These are phyloP conservation scores for Alloteropsis semialata DNA, from an alignment of 176 grass and related monocot species.

Conservation along the genomic window DNA sequence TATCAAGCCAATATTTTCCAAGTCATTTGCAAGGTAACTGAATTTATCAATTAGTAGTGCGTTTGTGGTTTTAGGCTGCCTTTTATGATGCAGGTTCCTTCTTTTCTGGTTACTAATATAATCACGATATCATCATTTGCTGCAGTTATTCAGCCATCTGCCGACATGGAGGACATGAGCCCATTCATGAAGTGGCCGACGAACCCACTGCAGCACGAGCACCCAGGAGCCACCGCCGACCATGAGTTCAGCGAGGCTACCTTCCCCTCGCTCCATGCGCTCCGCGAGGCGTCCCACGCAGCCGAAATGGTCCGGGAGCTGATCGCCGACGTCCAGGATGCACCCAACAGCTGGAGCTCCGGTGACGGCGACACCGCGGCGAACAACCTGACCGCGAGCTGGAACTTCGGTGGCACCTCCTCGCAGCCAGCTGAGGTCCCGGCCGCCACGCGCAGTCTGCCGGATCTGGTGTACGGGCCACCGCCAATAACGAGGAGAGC, in stretches of 20 bases:
- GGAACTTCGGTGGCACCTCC: conserved; percentile 31
- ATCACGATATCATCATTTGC: background rate
- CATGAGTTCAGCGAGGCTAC: background rate
- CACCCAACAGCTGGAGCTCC: conserved; percentile 26
- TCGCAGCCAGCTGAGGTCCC: background rate
- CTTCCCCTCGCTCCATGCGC: conserved; percentile 38
- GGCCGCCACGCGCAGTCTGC: background rate
- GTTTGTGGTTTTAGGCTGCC: background rate
- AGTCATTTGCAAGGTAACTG: conserved; percentile 13
- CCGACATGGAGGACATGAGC: conserved; percentile 30
- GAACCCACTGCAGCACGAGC: conserved; percentile 26
- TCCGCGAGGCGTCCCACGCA: conserved; percentile 14
- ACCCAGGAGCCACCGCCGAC: background rate
- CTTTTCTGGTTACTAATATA: background rate
- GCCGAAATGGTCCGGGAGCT: conserved; percentile 7
- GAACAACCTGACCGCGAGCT: conserved; percentile 8
- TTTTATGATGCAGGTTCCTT: background rate
- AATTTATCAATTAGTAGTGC: background rate
- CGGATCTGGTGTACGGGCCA: background rate
- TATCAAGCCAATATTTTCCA: background rate
- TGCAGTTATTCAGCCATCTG: background rate
- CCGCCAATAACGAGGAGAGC: conserved; percentile 3
- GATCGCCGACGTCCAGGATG: background rate
- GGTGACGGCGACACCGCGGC: background rate
- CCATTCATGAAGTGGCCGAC: conserved; percentile 35